phyloP scores from a whole-genome alignment of 2,329 filamentous ascomycete genomes.

The Stromatinia cepivora region DNA sequence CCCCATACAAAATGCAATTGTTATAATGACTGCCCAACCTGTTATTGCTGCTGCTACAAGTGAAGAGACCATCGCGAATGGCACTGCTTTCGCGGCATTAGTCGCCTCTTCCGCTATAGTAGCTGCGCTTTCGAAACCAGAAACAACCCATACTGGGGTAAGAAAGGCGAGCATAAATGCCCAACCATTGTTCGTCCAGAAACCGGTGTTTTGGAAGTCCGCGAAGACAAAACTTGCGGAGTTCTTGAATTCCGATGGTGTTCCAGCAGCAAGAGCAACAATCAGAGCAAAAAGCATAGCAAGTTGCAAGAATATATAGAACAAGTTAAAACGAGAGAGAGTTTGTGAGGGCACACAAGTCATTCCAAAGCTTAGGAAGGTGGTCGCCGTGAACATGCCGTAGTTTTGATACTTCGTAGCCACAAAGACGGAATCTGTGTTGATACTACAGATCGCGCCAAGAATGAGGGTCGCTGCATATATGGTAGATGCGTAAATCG shows the following conservation, averaged over 20 bases:
- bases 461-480: conserved; percentile 41
- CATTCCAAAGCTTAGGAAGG: conserved; percentile 38
- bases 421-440: conserved; percentile 32
- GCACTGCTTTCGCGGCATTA: conserved; percentile 40
- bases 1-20: conserved; percentile 58
- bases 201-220: conserved; percentile 39
- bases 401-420: conserved; percentile 40
- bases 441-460: conserved; percentile 36
- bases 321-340: conserved; percentile 38
- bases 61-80: conserved; percentile 40
- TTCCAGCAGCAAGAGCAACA: conserved; percentile 37
- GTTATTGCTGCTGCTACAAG: conserved; percentile 42
- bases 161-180: conserved; percentile 40
- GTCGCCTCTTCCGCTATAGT: conserved; percentile 41
- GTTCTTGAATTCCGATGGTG: conserved; percentile 36
- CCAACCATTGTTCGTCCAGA: conserved; percentile 40
- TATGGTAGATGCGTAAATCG: conserved; percentile 41
- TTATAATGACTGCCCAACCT: conserved; percentile 59
- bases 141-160: conserved; percentile 42
- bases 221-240: conserved; percentile 36
- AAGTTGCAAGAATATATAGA: conserved; percentile 39
- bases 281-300: conserved; percentile 39
- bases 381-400: conserved; percentile 39
- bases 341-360: conserved; percentile 38
- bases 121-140: conserved; percentile 39